These are phyloP conservation scores for Sugiyamaella xylanicola DNA, from an alignment of 1,139 yeast genomes.

Conservation along the genomic window DNA sequence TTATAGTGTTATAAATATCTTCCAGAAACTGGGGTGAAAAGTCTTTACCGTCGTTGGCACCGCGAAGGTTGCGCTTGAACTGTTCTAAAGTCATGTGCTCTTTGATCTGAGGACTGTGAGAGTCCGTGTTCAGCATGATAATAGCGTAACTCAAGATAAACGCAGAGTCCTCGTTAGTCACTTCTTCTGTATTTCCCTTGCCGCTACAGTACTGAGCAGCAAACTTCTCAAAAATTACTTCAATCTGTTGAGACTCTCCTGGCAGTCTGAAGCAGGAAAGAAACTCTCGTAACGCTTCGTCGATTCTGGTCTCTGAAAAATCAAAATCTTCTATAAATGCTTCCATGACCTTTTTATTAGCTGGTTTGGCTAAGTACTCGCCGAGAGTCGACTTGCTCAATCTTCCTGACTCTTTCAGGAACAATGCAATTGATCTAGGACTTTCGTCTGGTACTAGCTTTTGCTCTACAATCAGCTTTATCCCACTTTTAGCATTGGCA, in stretches of 20 bases:
- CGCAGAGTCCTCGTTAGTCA: slow-evolving; percentile 81
- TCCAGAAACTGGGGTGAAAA: slow-evolving; percentile 74
- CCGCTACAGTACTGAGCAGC: slow-evolving; percentile 71
- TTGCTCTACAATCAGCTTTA: slow-evolving; percentile 59
- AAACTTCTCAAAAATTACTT: slow-evolving; percentile 83
- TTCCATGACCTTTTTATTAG: slow-evolving; percentile 59
- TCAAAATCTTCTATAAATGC: slow-evolving; percentile 73
- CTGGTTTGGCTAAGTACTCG: slow-evolving; percentile 78
- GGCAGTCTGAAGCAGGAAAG: slow-evolving; percentile 87
- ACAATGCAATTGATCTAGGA: slow-evolving; percentile 66
- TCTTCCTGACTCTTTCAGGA: slow-evolving; percentile 76
- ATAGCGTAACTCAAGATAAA: slow-evolving; percentile 91
- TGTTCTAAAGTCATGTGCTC: slow-evolving; percentile 87
- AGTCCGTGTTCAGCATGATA: slow-evolving; percentile 89
- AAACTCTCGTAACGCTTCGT: slow-evolving; percentile 85
- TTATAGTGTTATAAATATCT: slow-evolving; percentile 76
- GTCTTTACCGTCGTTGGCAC: slow-evolving; percentile 70
- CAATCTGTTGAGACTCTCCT: slow-evolving; percentile 97
- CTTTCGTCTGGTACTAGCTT: slow-evolving; percentile 65
- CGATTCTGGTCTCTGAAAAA: slow-evolving; percentile 77
- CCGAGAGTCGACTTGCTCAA: slow-evolving; percentile 88
- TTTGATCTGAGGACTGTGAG: slow-evolving; percentile 73
- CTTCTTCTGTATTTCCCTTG: slow-evolving; percentile 38
- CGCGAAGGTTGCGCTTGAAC: slow-evolving; percentile 76
- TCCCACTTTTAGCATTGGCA: slow-evolving; percentile 74